Evolutionary conservation across 2,329 filamentous ascomycete genomes (phyloP), one percentile per base, ranked within the genome.

Genomic region (Ophiosphaerella korrae): DNA sequence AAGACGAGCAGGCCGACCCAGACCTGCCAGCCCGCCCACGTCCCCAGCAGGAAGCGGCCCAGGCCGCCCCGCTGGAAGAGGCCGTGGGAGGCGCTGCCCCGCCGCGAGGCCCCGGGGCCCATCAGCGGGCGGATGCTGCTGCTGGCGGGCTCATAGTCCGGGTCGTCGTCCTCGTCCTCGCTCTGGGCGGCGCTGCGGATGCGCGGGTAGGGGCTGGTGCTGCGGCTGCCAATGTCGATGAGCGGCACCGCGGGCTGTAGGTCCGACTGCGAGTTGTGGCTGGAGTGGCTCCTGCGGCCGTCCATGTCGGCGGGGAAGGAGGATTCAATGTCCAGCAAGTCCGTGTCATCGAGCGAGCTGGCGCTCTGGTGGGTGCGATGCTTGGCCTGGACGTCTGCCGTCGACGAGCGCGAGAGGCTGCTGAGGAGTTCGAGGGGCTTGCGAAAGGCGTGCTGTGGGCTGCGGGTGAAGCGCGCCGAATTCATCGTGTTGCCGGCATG

Each of bases 111-210:
- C 55, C 64, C 53, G 53, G 7, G 26, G 11, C 64, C 52, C 48
- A 75, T 62, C 46, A 79, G 59, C 52, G 74, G 70, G 46, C 73
- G 63, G 63, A 75, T 70, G 63, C 58, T 72, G 63, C 58, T 72
- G 41, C 64, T 70, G 36, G 71, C 53, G 46, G 75, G 60, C 50
- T 72, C 68, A 11, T 29, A 72, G 42, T 80, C 77, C 18, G 5
- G 18, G 34, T 80, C 78, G 44, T 80, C 78, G 50, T 78, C 77
- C 44, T 80, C 78, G 50, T 78, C 77, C 48, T 80, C 78, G 50
- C 74, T 76, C 49, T 76, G 77, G 7, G 62, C 74, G 7, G 77
- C 75, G 53, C 68, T 76, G 44, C 74, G 64, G 40, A 50, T 71
- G 47, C 75, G 68, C n/a, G 74, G 70, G 57, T 75, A 78, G 1